These are phyloP conservation scores for Citeromyces siamensis DNA, from an alignment of 1,139 yeast species.

Conservation along the genomic window DNA sequence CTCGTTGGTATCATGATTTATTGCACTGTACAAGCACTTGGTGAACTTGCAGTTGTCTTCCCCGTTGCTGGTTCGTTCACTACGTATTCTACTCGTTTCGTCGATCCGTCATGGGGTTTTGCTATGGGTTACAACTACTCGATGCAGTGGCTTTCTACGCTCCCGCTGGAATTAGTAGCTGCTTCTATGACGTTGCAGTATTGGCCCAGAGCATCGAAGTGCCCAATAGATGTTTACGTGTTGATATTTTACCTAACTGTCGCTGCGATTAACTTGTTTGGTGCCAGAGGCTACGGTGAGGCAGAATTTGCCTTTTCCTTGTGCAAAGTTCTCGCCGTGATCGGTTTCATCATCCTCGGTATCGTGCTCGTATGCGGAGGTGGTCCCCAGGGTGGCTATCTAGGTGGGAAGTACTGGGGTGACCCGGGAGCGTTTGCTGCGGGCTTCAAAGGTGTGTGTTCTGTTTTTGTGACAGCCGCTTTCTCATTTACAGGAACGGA, in stretches of 20 bases:
- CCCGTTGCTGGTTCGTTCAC: constrained; percentile 77
- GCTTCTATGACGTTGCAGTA: constrained; percentile 64
- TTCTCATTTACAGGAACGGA: constrained; percentile 77
- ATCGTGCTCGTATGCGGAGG: constrained; percentile 48
- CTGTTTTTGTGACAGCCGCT: constrained; percentile 34
- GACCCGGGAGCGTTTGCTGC: constrained; percentile 48
- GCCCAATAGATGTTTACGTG: too few relatives aligned
- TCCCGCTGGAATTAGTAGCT: constrained; percentile 76
- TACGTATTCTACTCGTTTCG: constrained; percentile 65
- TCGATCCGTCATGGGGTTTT: constrained; percentile 79
- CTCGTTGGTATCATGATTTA: constrained; percentile 58
- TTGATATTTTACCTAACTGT: constrained; percentile 38
- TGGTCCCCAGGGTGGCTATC: constrained; percentile 20
- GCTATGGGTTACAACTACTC: constrained; percentile 74
- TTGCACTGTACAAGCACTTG: constrained; percentile 62
- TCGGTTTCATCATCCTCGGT: constrained; percentile 50
- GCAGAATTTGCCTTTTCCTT: constrained; percentile 55
- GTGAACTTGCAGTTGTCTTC: constrained; percentile 78
- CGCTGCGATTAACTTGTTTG: constrained; percentile 39
- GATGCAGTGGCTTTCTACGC: constrained; percentile 57
- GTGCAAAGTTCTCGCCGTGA: constrained; percentile 40
- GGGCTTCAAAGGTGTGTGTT: constrained; percentile 49
- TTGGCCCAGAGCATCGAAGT: too few relatives aligned
- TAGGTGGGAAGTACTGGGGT: constrained; percentile 65
- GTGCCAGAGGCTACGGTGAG: constrained; percentile 66